phyloP scores from a whole-genome alignment of 768 basidiomycete genomes.

The Psilocybe azurescens region DNA sequence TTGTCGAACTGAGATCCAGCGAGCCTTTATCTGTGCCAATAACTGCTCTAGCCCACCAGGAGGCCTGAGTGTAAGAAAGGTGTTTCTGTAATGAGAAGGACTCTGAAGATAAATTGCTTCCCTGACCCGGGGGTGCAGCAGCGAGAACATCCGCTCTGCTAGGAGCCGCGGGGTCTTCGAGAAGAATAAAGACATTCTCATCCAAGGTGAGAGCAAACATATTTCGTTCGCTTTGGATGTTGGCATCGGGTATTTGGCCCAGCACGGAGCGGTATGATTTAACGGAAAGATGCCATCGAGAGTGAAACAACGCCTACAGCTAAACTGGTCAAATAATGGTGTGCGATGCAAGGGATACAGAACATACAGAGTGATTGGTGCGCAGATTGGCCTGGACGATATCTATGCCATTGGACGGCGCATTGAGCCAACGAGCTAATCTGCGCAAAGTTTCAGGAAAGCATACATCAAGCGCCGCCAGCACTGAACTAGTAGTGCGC shows the following conservation, averaged over 20 bases:
- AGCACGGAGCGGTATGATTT: slow-evolving; percentile 80
- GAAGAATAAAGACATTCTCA: slow-evolving; percentile 77
- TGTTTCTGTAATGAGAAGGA: slow-evolving; percentile 74
- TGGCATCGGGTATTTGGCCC: slow-evolving; percentile 54
- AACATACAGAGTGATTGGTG: slow-evolving; percentile 67
- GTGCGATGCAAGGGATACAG: slow-evolving; percentile 19
- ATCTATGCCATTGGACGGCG: slow-evolving; percentile 73
- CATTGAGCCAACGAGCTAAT: slow-evolving; percentile 82
- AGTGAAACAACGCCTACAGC: slow-evolving; percentile 58
- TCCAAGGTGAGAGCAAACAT: slow-evolving; percentile 83
- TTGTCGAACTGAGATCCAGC: slow-evolving; percentile 76
- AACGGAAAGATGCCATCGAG: slow-evolving; percentile 73
- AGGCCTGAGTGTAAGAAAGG: slow-evolving; percentile 77
- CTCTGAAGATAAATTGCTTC: slow-evolving; percentile 48
- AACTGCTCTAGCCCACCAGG: slow-evolving; percentile 79
- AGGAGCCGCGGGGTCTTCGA: slow-evolving; percentile 80
- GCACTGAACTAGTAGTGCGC: background rate
- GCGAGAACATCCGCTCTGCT: slow-evolving; percentile 63
- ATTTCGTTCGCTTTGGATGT: slow-evolving; percentile 62
- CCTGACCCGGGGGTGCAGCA: slow-evolving; percentile 47
- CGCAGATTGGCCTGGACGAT: slow-evolving; percentile 72
- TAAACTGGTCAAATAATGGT: slow-evolving; percentile 18
- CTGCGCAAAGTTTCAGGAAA: slow-evolving; percentile 37
- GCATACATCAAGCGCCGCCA: background rate
- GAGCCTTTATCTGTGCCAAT: slow-evolving; percentile 72